Base-by-base conservation (phyloP, 2,329 filamentous ascomycete species). In the Mycosphaerella sp. region DNA sequence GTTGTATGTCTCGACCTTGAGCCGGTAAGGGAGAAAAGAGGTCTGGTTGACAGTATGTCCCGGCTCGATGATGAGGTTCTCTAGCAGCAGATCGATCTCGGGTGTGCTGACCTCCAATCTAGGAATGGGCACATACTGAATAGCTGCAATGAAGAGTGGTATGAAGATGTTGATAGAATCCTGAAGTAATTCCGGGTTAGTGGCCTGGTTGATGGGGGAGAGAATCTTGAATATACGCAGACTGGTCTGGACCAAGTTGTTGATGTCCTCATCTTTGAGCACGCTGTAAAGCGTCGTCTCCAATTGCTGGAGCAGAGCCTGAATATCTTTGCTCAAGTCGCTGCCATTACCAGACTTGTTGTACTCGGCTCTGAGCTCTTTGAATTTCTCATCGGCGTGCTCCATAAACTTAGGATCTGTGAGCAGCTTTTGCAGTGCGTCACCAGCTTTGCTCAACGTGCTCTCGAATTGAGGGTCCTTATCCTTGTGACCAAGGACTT, bases 121-220 rank as follows among this genome's bases (percentile, higher is more conserved):
- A 0, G 90, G 90, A 46, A 97, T 93, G 0, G 91, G 91, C 3
- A 97, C 73, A 69, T 89, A 89, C 66, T 96, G 89, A 28, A 97
- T 77, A 2, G 81, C 80, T 58, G 87, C 78, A 51, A 96, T 79
- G 3, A 89, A 64, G 10, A 89, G 72, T 0, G 91, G 91, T 4
- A 93, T 75, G 65, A 96, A 90, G 10, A 91, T 81, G 53, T 91
- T 85, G 59, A 89, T 77, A 2, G 81, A 73, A 65, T 97, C 91
- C 2, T 81, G 76, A 3, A 93, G 71, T 1, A 97, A 75, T 25
- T 89, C 85, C 0, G 75, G 73, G 64, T 90, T 91, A 16, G 81
- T 76, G 46, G 81, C 77, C 3, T 78, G 70, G 52, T 85, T 78
- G 0, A 75, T 69, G 0, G 85, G 85, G 2, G 83, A 90, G 0